Conservation (phyloP, 805 yeast genomes). For the Lipomyces oligophaga region DNA sequence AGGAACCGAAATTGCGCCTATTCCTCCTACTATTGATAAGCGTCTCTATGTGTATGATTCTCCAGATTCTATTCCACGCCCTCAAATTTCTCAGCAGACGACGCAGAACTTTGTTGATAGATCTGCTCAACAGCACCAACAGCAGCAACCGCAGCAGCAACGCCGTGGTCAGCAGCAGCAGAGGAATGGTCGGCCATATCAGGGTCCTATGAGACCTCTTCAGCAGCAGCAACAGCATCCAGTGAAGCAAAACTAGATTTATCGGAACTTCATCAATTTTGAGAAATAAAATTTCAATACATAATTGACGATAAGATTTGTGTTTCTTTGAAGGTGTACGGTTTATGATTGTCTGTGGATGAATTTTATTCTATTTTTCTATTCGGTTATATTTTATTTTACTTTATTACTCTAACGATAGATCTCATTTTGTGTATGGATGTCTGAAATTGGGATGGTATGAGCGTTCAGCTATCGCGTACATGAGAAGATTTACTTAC, state of each 20-base stretch:
- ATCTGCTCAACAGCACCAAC: slow-evolving; percentile 12
- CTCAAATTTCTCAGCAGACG: slow-evolving; percentile 22
- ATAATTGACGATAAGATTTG: neutral
- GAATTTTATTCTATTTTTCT: neutral
- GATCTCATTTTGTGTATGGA: no score
- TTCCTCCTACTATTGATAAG: slow-evolving; percentile 89
- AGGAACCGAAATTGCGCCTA: slow-evolving; percentile 95
- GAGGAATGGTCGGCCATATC: slow-evolving; percentile 5
- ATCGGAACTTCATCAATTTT: slow-evolving; percentile 4
- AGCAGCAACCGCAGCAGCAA: slow-evolving; percentile 29
- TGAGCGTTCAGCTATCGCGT: no score
- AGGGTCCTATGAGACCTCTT: neutral
- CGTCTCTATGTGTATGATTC: slow-evolving; percentile 61
- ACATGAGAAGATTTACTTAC: no score
- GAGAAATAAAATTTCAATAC: neutral
- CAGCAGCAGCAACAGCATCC: slow-evolving; percentile 14
- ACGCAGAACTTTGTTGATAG: slow-evolving; percentile 18
- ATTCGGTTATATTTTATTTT: neutral
- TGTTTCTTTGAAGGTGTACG: neutral
- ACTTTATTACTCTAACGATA: neutral
- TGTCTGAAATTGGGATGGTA: no score
- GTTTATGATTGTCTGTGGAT: neutral
- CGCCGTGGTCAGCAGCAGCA: slow-evolving; percentile 16
- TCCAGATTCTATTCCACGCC: slow-evolving; percentile 30
- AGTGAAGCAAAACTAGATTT: slow-evolving; percentile 11